phyloP scores from a whole-genome alignment of 805 yeast species.

The Yarrowia divulgata region DNA sequence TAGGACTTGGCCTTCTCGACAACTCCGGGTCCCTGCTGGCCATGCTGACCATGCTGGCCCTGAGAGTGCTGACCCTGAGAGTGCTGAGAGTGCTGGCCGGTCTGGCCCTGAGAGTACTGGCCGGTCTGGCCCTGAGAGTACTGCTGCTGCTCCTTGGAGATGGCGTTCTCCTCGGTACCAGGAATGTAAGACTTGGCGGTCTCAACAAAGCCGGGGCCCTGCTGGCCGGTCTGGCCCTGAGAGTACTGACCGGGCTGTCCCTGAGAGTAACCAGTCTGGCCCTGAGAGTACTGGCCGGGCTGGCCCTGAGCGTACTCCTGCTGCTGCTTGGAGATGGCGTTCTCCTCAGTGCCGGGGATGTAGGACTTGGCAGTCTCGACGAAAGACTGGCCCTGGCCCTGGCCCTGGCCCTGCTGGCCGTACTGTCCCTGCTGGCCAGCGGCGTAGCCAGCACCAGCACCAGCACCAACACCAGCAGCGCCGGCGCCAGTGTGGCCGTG shows the following conservation, averaged over 20 bases:
- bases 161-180: conserved; percentile 14
- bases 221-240: conserved; percentile 7
- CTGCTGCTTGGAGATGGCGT: conserved; percentile 20
- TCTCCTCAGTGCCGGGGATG: conserved; percentile 30
- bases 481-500: conserved; percentile 19
- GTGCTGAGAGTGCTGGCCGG: conserved; percentile 8
- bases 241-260: neutral
- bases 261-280: neutral
- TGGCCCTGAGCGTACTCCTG: conserved; percentile 15
- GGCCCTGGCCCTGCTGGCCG: conserved; percentile 4
- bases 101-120: neutral
- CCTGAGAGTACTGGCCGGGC: neutral
- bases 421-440: conserved; percentile 7
- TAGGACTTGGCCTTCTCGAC: conserved; percentile 35
- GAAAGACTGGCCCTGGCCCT: conserved; percentile 24
- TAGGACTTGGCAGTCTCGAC: conserved; percentile 35
- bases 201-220: conserved; percentile 1
- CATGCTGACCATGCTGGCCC: conserved; percentile 14
- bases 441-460: conserved; percentile 33
- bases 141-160: conserved; percentile 29
- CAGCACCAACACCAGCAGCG: conserved; percentile 31
- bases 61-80: neutral
- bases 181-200: conserved; percentile 38
- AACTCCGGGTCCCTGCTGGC: neutral
- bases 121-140: neutral